phyloP scores from a whole-genome alignment of 2,329 filamentous ascomycete genomes.

The Cercospora sp. region DNA sequence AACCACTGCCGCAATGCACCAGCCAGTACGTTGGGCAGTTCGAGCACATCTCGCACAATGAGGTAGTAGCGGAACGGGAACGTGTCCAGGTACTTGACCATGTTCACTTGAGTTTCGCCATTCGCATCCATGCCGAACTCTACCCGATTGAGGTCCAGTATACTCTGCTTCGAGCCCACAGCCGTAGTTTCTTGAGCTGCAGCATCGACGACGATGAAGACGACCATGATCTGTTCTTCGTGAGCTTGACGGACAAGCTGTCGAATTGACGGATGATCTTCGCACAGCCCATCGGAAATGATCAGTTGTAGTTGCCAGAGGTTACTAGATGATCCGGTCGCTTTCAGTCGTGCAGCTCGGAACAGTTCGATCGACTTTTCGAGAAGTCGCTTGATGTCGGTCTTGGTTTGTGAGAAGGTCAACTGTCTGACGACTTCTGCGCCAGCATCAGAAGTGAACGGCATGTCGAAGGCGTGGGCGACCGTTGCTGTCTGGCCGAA shows the following conservation, averaged over 20 bases:
- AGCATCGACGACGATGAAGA: conserved; percentile 93
- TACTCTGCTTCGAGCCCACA: conserved; percentile 56
- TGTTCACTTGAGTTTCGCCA: conserved; percentile 68
- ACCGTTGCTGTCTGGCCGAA: conserved; percentile 84
- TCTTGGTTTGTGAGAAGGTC: conserved; percentile 79
- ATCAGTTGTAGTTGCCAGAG: conserved; percentile 95
- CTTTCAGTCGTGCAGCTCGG: conserved; percentile 68
- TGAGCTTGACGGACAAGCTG: conserved; percentile 81
- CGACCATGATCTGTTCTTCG: conserved; percentile 94
- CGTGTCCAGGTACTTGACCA: conserved; percentile 87
- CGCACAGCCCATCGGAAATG: conserved; percentile 90
- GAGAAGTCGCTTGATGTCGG: conserved; percentile 79
- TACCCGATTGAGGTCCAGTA: conserved; percentile 85
- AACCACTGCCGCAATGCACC: conserved; percentile 95
- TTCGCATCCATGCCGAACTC: conserved; percentile 71
- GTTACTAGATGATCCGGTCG: conserved; percentile 59
- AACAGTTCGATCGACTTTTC: conserved; percentile 78
- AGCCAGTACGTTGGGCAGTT: conserved; percentile 84
- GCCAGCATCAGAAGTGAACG: conserved; percentile 79
- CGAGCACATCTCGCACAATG: conserved; percentile 86
- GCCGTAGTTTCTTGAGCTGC: conserved; percentile 28
- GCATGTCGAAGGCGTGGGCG: conserved; percentile 80
- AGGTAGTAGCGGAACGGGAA: conserved; percentile 98
- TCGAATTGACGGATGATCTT: conserved; percentile 81
- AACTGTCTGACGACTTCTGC: conserved; percentile 84